Evolutionary conservation across 2,329 filamentous ascomycete genomes (phyloP).

Genomic region (Talaromyces sp.): DNA sequence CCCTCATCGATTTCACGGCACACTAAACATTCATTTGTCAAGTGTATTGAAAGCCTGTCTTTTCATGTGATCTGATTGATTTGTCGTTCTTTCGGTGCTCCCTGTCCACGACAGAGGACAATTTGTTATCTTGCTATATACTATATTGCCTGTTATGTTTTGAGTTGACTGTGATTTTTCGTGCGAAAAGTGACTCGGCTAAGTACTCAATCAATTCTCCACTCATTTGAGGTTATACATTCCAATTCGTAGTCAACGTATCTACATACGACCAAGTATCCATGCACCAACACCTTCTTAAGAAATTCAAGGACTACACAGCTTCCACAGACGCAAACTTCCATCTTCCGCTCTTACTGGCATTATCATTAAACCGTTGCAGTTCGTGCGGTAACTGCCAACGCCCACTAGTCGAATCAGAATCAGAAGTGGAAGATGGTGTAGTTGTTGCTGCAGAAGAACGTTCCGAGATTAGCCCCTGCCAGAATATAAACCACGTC

Average conservation of each 20-base stretch:
- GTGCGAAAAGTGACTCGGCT: neutral
- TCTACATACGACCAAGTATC: neutral
- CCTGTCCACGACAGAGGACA: neutral
- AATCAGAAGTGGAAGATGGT: too few species aligned
- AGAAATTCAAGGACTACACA: conserved; percentile 13
- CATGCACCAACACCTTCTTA: neutral
- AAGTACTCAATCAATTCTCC: conserved; percentile 3
- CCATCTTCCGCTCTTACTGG: conserved; percentile 29
- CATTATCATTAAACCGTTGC: conserved; percentile 27
- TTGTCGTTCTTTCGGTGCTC: neutral
- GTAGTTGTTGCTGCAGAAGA: neutral
- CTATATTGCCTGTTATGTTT: conserved; percentile 1
- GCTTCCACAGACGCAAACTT: conserved; percentile 32
- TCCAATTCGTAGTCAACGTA: neutral
- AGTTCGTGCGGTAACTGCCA: conserved; percentile 11
- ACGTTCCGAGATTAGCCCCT: conserved; percentile 17
- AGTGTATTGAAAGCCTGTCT: neutral
- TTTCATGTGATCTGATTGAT: neutral
- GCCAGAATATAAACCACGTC: conserved; percentile 41
- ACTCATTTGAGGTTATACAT: neutral
- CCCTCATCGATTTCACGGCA: neutral
- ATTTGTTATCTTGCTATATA: conserved; percentile 4
- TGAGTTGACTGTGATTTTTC: neutral
- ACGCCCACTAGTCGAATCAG: neutral
- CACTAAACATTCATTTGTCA: conserved; percentile 1